Evolutionary conservation across 495 filamentous ascomycete species (phyloP), one percentile per base, ranked within the genome.

Genomic region (Opeltia flavorubescens): DNA sequence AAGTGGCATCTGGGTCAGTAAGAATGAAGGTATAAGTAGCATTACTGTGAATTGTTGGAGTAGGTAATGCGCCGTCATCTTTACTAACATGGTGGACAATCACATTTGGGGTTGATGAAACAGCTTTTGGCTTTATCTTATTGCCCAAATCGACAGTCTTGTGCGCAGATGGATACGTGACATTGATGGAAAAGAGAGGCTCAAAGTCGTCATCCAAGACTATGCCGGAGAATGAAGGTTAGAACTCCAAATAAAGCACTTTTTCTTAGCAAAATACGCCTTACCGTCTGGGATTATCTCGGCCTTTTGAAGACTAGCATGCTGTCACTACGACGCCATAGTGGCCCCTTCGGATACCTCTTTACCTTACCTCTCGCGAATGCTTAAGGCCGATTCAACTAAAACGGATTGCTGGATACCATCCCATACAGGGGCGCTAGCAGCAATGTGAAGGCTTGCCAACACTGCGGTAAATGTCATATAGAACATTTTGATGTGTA

Each of bases 1-100:
- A 79, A 0, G 80, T 80, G 0, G 81, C 81, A 57, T 86, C 81
- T 0, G 82, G 81, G 55, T 86, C 81, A 1, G 80, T 82, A 1
- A 85, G 59, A 31, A 67, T 58, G 43, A 82, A 51, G 17, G 66
- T 59, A 52, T 70, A 65, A 18, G 61, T 63, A 30, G 47, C 40
- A 33, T 53, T 52, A 6, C 24, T 28, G 25, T 43, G 43, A n/a
- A 35, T 15, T 3, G 43, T 57, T 17, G 36, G 47, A 27, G 44
- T 53, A 13, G 54, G 44, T 6, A 31, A n/a, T 13, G 46, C 28
- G 12, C 28, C 2, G 17, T 3, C 8, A n/a, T 36, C 28, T 27
- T 18, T 20, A 15, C 45, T 15, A 13, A 50, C 26, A 38, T 46
- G 43, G 31, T 50, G 36, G 49, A 74, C 64, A 0, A 55, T 60